Evolutionary conservation across 2,329 filamentous ascomycete genomes (phyloP), one percentile per base, ranked within the genome.

Genomic region (Anthostomella pinea): DNA sequence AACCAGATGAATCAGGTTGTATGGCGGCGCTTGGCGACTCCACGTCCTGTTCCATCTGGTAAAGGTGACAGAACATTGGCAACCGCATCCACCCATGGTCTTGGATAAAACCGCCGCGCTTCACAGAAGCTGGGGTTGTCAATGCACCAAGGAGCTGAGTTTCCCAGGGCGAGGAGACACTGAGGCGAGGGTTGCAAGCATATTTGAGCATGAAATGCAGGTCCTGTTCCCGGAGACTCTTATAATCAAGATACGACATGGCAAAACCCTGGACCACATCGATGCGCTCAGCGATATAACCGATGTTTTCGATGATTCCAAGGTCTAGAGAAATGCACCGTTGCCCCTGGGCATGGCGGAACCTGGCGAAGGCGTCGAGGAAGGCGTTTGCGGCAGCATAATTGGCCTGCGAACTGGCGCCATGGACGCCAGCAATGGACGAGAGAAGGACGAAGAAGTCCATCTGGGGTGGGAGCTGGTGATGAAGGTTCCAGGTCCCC

Each of bases 371-470:
- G 6, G 25, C 31, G n/a, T 48, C 43, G 14, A 62, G 54, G 45
- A 57, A 67, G 1, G 60, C 56, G 26, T 60, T 61, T 5, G 53
- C 63, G 3, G 64, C 63, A 3, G 58, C 49, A 39, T 68, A 68
- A 38, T 67, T 67, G 21, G 54, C 49, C 39, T 67, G 65, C 2
- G 50, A 50, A 14, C 46, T 41, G 21, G 53, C 56, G 6, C 65
- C 65, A 11, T 58, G 41, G 11, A 66, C 49, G 1, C 62, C 61
- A 6, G 53, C 50, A 2, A 63, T 47, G 1, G 66, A 68, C 2
- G 62, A 63, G 2, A 68, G 43, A 39, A 65, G 54, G 16, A 66
- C 42, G 36, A 67, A 68, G 51, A 69, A 68, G 25, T 64, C 60
- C 5, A 49, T 25, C 6, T 32, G 39, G 4, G 2, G 4, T 8